phyloP scores from a whole-genome alignment of 148 eudicot genomes.

The Mesembryanthemum crystallinum region DNA sequence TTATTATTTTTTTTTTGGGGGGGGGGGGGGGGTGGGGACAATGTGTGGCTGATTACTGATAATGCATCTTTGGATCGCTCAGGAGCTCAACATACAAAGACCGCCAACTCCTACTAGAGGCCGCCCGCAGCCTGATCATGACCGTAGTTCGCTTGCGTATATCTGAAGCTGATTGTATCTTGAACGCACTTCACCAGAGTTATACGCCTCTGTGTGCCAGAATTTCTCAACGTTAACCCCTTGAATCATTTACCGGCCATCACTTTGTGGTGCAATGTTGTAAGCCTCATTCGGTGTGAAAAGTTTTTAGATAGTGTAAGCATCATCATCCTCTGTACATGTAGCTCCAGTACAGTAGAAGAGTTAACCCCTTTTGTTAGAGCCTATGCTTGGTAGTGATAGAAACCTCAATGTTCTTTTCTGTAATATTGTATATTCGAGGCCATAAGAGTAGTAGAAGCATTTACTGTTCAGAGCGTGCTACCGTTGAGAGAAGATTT shows the following conservation, averaged over 20 bases:
- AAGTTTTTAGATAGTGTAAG: constrained; percentile 23
- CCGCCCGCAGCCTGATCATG: constrained; percentile 82
- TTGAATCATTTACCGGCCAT: neutral
- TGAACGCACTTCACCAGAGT: neutral
- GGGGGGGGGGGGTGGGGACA: no score
- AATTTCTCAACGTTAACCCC: neutral
- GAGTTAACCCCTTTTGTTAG: constrained; percentile 26
- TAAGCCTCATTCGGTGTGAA: constrained; percentile 1
- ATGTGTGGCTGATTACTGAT: constrained; percentile 8
- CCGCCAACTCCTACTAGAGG: constrained; percentile 97
- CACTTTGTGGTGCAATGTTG: neutral
- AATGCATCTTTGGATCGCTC: neutral
- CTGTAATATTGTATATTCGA: constrained; percentile 27
- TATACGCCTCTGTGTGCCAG: constrained; percentile 8
- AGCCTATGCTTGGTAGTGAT: constrained; percentile 22
- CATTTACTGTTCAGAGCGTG: constrained; percentile 11
- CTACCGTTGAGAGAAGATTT: constrained; percentile 14
- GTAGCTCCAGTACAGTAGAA: constrained; percentile 24
- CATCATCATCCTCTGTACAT: constrained; percentile 29
- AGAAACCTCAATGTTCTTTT: neutral
- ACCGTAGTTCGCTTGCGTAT: constrained; percentile 83
- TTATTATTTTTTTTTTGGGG: no score
- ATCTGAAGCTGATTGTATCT: constrained; percentile 38
- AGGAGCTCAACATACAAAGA: constrained; percentile 95
- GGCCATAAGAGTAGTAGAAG: constrained; percentile 19